Conservation (phyloP, 441 rosid species). For the Hura crepitans region DNA sequence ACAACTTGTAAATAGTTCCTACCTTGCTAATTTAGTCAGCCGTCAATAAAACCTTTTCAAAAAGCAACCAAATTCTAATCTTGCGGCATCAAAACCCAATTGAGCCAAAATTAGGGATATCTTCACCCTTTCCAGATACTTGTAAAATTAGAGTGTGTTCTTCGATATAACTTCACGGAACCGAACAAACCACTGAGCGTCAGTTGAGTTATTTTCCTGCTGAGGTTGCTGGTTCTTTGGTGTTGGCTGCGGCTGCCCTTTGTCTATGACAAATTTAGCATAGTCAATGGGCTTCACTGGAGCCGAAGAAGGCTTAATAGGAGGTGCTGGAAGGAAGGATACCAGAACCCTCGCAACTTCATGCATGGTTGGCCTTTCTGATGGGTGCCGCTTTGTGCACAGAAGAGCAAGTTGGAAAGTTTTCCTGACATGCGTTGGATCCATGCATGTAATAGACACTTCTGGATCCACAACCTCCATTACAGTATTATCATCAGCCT, state of each 20-base stretch:
- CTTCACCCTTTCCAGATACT: not conserved
- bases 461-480: conserved; percentile 90
- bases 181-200: conserved; percentile 73
- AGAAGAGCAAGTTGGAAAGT: conserved; percentile 72
- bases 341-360: conserved; percentile 71
- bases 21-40: not conserved
- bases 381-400: conserved; percentile 66
- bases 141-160: conserved; percentile 41
- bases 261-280: conserved; percentile 39
- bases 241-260: conserved; percentile 35
- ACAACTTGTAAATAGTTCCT: not conserved
- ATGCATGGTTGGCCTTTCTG: conserved; percentile 82
- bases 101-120: conserved; percentile 19
- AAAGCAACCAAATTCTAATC: not conserved
- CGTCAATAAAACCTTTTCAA: not conserved
- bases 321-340: conserved; percentile 55
- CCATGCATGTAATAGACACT: conserved; percentile 73
- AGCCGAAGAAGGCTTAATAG: conserved; percentile 35
- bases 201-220: conserved; percentile 42
- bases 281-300: conserved; percentile 40
- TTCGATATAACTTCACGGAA: conserved; percentile 67
- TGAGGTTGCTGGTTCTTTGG: conserved; percentile 24
- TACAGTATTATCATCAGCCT: conserved; percentile 64
- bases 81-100: not conserved
- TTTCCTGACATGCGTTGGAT: conserved; percentile 55